Evolutionary conservation across 345 rosid genomes (phyloP).

Genomic region (Salix koriyanagi): DNA sequence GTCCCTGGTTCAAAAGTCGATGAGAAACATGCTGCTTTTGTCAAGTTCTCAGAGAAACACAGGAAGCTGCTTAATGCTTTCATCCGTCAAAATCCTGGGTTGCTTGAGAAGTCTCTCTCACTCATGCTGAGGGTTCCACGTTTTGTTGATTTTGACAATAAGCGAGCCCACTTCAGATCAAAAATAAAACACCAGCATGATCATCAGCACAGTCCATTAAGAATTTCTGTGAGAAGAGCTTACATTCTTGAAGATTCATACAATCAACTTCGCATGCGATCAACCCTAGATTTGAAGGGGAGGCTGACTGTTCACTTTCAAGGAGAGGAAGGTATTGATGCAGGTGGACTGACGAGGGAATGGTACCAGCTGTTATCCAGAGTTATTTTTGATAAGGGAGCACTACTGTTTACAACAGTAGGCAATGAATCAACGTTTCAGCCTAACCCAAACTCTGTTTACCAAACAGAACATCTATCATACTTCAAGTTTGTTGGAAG

Average conservation of each 20-base stretch:
- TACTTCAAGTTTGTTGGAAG: conserved; percentile 97
- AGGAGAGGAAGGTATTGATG: conserved; percentile 99
- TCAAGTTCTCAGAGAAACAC: conserved; percentile 88
- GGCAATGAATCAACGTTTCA: conserved; percentile 98
- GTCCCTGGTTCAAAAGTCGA: conserved; percentile 54
- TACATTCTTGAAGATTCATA: conserved; percentile 97
- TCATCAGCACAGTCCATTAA: conserved; percentile 80
- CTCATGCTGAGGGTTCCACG: conserved; percentile 95
- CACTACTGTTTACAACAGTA: conserved; percentile 90
- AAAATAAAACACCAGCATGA: conserved; percentile 93
- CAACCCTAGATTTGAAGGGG: conserved; percentile 83
- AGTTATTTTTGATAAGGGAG: conserved; percentile 93
- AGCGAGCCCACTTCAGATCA: conserved; percentile 85
- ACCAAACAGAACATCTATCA: conserved; percentile 95
- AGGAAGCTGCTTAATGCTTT: conserved; percentile 88
- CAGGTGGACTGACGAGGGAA: conserved; percentile 98
- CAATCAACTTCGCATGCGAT: conserved; percentile 84
- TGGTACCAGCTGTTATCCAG: conserved; percentile 97
- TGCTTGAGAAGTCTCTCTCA: conserved; percentile 95
- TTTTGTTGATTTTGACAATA: conserved; percentile 91
- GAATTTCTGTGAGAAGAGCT: conserved; percentile 92
- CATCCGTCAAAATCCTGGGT: conserved; percentile 83
- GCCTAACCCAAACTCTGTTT: conserved; percentile 95
- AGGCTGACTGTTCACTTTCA: conserved; percentile 91
- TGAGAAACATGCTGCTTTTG: conserved; percentile 75